phyloP scores from a whole-genome alignment of 2,329 filamentous ascomycete genomes.

The Aspergillus tubingensis region DNA sequence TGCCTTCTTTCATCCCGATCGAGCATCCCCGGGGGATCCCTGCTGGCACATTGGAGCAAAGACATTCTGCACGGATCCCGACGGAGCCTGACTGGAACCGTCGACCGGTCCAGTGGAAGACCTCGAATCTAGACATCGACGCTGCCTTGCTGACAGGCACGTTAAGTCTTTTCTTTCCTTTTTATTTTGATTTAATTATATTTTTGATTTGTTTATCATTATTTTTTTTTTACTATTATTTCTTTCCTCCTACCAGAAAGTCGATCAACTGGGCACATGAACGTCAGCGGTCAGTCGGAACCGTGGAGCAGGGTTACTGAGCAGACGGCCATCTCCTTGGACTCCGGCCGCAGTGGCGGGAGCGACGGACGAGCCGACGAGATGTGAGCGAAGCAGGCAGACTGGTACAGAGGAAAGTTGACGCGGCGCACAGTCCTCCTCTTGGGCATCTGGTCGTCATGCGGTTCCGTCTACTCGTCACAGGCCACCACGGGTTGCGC shows the following conservation, averaged over 20 bases:
- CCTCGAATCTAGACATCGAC: background rate
- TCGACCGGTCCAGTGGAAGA: background rate
- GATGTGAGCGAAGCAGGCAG: background rate
- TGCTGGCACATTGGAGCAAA: background rate
- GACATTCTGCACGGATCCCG: conserved; percentile 3
- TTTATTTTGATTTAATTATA: no score
- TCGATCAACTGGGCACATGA: background rate
- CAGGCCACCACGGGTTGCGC: conserved; percentile 18
- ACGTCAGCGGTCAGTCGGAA: background rate
- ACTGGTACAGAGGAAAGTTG: conserved; percentile 6
- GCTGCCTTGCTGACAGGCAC: background rate
- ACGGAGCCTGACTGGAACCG: conserved; percentile 6
- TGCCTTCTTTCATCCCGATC: background rate
- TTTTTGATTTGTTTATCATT: no score
- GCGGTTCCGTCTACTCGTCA: conserved; percentile 19
- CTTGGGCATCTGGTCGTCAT: conserved; percentile 17
- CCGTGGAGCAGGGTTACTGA: background rate
- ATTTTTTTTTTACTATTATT: no score
- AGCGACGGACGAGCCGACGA: background rate
- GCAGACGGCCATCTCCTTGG: no score
- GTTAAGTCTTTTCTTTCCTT: no score
- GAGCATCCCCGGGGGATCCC: background rate
- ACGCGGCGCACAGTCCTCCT: conserved; percentile 25
- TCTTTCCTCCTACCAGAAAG: background rate
- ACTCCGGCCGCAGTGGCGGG: background rate